Base-by-base conservation (phyloP, 1,139 yeast genomes). In the Yamadazyma membranifaciens region DNA sequence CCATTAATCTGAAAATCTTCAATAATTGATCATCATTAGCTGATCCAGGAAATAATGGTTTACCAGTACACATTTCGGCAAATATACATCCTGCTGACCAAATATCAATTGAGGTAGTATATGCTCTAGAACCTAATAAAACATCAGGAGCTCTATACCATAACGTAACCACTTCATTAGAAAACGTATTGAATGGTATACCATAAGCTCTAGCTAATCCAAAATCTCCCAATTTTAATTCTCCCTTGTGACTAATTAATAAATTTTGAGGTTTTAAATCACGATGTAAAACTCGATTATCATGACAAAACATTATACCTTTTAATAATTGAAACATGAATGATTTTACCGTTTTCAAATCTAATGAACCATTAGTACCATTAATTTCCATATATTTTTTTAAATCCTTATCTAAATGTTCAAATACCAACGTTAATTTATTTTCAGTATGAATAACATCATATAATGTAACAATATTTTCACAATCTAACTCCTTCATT, bases 111-210 rank as follows among this genome's bases (percentile, higher is more conserved):
- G 96, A 87, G 0, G 98, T 92, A 26, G 96, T 86, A 63, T 92
- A 92, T 37, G 95, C 89, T 51, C 97, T 78, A 0, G 96, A 87
- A 0, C 99, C 99, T 63, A 92, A 78, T 41, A 92, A 69, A 32
- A 92, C 98, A 60, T 92, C 99, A 0, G 98, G 98, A 0, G 99
- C 98, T 48, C 99, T 78, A 65, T 92, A 92, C 99, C 99, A 92
- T 48, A 92, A 69, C 1, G 99, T 92, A 31, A 92, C 99, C 31
- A 92, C 99, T 61, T 92, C 98, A 61, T 92, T 89, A 24, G 97
- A 87, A 57, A 91, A 92, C 0, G 98, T 92, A 63, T 92, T 91
- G 48, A 92, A 96, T 0, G 99, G 98, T 43, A 92, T 91, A 12
- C 99, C 99, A 66, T 88, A 92, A 1, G 99, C 98, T 50, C 98